A percentile compares a stretch with the other conserved stretches of the same genome.
Evolutionary conservation across 768 basidiomycete species (phyloP).

Genomic region (Leucosporidium creatinivorum): DNA sequence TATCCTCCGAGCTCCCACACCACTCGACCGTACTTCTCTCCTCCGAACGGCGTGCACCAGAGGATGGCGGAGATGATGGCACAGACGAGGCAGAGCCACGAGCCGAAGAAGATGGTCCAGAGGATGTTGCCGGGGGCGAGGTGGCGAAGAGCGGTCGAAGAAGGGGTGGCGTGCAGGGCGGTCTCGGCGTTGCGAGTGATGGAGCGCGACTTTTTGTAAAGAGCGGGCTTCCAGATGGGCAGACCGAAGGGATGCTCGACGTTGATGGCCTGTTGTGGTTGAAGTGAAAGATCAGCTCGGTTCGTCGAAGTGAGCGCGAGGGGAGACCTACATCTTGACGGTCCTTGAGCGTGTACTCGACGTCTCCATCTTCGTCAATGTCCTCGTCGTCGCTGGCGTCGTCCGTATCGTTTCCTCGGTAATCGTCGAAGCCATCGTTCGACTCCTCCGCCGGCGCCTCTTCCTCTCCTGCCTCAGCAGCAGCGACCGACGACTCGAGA

Average conservation of each 20-base stretch:
- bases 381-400: slow-evolving; percentile 22
- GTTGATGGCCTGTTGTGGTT: slow-evolving; percentile 60
- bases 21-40: slow-evolving; percentile 72
- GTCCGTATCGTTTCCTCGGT: slow-evolving; percentile 25
- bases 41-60: slow-evolving; percentile 68
- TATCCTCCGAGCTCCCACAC: slow-evolving; percentile 94
- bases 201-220: slow-evolving; percentile 95
- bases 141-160: slow-evolving; percentile 86
- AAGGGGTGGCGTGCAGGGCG: slow-evolving; percentile 84
- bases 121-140: slow-evolving; percentile 88
- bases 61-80: slow-evolving; percentile 61
- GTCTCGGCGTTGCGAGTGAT: slow-evolving; percentile 94
- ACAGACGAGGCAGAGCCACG: slow-evolving; percentile 78
- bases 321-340: slow-evolving; percentile 62
- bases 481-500: background rate
- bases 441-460: slow-evolving; percentile 1
- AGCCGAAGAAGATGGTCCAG: slow-evolving; percentile 83
- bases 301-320: background rate
- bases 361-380: slow-evolving; percentile 8
- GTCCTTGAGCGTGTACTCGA: slow-evolving; percentile 66
- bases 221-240: slow-evolving; percentile 97
- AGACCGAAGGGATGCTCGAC: slow-evolving; percentile 98
- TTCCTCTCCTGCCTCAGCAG: slow-evolving; percentile 5
- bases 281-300: background rate
- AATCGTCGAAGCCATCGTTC: background rate